Base-by-base conservation (phyloP, 208 protist species). In the Trypanosoma boissoni region DNA sequence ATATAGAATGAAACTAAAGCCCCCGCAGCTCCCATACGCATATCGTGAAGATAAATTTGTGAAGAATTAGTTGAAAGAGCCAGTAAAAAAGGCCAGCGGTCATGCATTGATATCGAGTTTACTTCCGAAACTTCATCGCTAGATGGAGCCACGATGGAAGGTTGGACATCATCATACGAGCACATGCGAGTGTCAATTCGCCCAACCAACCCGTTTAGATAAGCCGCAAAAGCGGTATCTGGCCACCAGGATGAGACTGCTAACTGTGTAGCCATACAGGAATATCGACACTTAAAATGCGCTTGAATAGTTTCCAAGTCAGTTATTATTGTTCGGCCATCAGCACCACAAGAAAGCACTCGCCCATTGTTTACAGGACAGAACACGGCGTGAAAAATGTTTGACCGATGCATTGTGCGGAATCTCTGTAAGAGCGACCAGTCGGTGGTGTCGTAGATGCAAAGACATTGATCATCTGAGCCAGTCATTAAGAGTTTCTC, bases 331-430 rank as follows among this genome's bases (percentile, higher is more conserved):
- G 65, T 72, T 12, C 56, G 45, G 14, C 80, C 80, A 55, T 86
- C 72, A 1, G 65, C 34, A 6, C 41, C 73, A 64, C 80, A 82
- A 10, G 68, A 71, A 0, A 86, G 12, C 12, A 83, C 65, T 23
- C 46, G 41, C 4, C 36, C 21, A 18, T 49, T 26, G 20, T 64
- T 56, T 21, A 60, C 37, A 14, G 74, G 68, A 34, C 71, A 10
- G 53, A 83, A 82, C 16, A 76, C 66, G 5, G 80, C 75, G 65
- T 61, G 26, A 52, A 86, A 82, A 42, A 86, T 86, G 53, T 79
- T 80, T 21, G 56, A 52, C 12, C 51, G 44, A 62, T 86, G 80
- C 59, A 53, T 56, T 28, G 78, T 86, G 21, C 23, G 16, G 42
- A 44, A 74, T 6, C 56, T 27, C 7, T 63, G 42, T 18, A 39